Evolutionary conservation across 2,329 filamentous ascomycete species (phyloP), one percentile per base, ranked within the genome.

Genomic region (Ascosphaera acerosa): DNA sequence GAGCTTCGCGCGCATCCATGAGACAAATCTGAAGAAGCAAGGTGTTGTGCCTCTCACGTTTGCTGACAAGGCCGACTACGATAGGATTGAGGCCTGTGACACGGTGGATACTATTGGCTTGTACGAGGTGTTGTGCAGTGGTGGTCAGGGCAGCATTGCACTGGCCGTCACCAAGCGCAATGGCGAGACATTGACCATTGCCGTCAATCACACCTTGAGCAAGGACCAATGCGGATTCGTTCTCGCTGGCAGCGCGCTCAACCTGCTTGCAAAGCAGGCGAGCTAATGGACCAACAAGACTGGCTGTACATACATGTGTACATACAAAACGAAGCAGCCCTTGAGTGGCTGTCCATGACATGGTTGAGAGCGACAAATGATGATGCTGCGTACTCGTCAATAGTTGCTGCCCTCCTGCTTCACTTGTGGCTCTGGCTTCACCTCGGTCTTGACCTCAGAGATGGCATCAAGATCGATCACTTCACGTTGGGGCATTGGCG

Each of bases 21-120:
- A 91, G 62, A 90, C 81, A 18, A 91, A 91, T 51, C 58, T 91
- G 41, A 91, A 91, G 69, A 91, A 91, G 59, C 87, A 97, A 58
- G 87, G 87, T 38, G 76, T 97, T 19, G 80, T 97, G 28, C 87
- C 87, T 2, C 61, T 97, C 43, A 92, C 80, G 0, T 91, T 97
- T 47, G 77, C 60, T 29, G 63, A 91, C 51, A 81, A 89, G 54
- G 63, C 66, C 14, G 87, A 94, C 52, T 94, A 92, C 49, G 77
- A 87, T 45, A 57, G 60, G 38, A 76, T 97, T 38, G 60, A 66
- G 32, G 81, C 82, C 0, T 77, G 81, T 39, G 87, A 97, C 49
- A 61, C 71, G 43, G 76, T 94, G 15, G 59, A 61, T 36, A 94
- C 84, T 0, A 64, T 81, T 22, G 87, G 87, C 0, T 55, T 97